Percentiles rank a stretch among this genome's conserved stretches.
phyloP scores from a whole-genome alignment of 208 protist species.

The Leishmania amazonensis region DNA sequence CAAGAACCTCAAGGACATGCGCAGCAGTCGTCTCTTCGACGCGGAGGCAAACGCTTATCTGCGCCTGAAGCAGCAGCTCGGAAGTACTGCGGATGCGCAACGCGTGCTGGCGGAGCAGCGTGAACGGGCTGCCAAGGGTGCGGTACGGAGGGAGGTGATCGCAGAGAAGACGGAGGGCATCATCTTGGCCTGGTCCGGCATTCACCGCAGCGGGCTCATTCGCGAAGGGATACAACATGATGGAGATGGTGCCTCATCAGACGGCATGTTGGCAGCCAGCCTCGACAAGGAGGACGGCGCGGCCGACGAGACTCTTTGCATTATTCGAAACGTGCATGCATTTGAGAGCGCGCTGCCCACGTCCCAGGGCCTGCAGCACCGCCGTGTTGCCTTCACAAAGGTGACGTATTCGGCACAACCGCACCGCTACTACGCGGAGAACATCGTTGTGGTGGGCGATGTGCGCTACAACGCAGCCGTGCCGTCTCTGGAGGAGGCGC shows the following conservation, averaged over 20 bases:
- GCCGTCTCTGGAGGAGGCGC: slow-evolving; percentile 41
- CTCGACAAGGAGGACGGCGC: slow-evolving; percentile 1
- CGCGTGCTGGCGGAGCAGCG: slow-evolving; percentile 41
- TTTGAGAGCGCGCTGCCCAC: slow-evolving; percentile 86
- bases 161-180: slow-evolving; percentile 34
- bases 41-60: slow-evolving; percentile 63
- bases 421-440: slow-evolving; percentile 71
- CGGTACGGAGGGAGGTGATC: slow-evolving; percentile 45
- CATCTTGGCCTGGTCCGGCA: slow-evolving; percentile 72
- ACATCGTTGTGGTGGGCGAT: slow-evolving; percentile 57
- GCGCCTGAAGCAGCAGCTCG: slow-evolving; percentile 47
- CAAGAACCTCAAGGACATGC: slow-evolving; percentile 80
- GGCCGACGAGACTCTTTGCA: slow-evolving; percentile 35
- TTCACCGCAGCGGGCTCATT: slow-evolving; percentile 81
- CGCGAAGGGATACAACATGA: slow-evolving; percentile 24
- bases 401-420: slow-evolving; percentile 62
- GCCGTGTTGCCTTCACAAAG: slow-evolving; percentile 69
- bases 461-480: slow-evolving; percentile 54
- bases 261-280: slow-evolving; percentile 14
- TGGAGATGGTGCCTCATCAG: not conserved
- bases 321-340: slow-evolving; percentile 77
- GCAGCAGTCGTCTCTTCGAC: slow-evolving; percentile 71
- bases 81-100: slow-evolving; percentile 47
- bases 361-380: slow-evolving; percentile 61
- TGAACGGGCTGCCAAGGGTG: slow-evolving; percentile 22